Percentiles rank a stretch among this genome's conserved stretches.
These are phyloP conservation scores for Amanita jacksonii DNA, from an alignment of 768 basidiomycete species.

Conservation along the genomic window DNA sequence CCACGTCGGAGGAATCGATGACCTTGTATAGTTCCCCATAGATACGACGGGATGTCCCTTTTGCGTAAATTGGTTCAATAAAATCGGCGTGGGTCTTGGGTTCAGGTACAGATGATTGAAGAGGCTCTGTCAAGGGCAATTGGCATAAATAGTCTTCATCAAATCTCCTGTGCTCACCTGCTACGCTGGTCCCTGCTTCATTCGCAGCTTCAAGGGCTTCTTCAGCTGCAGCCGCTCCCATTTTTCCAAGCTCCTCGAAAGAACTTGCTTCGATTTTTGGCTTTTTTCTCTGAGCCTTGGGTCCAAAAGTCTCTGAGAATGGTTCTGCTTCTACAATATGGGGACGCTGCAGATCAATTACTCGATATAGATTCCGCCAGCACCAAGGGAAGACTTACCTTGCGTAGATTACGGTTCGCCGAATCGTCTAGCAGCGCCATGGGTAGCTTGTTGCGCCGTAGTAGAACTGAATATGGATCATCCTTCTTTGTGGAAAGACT, in stretches of 20 bases:
- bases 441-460: slow-evolving; percentile 91
- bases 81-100: slow-evolving; percentile 65
- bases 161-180: slow-evolving; percentile 27
- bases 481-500: slow-evolving; percentile 76
- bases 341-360: slow-evolving; percentile 43
- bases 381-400: slow-evolving; percentile 35
- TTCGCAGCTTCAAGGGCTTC: slow-evolving; percentile 38
- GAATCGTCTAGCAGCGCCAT: slow-evolving; percentile 94
- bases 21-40: slow-evolving; percentile 99
- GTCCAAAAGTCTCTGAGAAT: slow-evolving; percentile 90
- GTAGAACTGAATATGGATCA: slow-evolving; percentile 92
- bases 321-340: slow-evolving; percentile 97
- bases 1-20: slow-evolving; percentile 95
- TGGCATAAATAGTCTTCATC: not conserved
- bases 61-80: slow-evolving; percentile 87
- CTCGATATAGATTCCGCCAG: not conserved
- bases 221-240: slow-evolving; percentile 45
- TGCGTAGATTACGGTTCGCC: slow-evolving; percentile 67
- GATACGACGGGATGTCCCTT: slow-evolving; percentile 92
- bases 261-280: slow-evolving; percentile 82
- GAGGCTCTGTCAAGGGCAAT: slow-evolving; percentile 27
- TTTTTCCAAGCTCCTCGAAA: slow-evolving; percentile 81
- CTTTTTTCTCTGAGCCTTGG: slow-evolving; percentile 89
- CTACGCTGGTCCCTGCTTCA: slow-evolving; percentile 28
- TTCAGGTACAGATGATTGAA: slow-evolving; percentile 39